These are phyloP conservation scores for Paradendryphiella salina DNA, from an alignment of 2,329 filamentous ascomycete genomes.

Conservation along the genomic window DNA sequence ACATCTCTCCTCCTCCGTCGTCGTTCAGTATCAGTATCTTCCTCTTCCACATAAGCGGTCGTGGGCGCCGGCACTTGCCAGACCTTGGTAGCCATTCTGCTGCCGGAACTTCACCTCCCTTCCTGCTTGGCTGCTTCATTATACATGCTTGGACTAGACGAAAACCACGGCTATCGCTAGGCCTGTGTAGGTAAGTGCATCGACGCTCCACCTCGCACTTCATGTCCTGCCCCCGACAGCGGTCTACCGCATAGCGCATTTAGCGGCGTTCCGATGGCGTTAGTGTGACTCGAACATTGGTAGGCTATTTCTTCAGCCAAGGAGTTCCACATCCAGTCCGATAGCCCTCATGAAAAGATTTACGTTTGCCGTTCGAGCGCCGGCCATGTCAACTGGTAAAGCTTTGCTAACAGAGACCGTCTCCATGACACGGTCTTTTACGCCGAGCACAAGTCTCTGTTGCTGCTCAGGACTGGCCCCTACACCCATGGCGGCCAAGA, in stretches of 20 bases:
- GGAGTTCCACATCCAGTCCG: slow-evolving; percentile 89
- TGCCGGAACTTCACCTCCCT: not conserved
- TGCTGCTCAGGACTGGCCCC: slow-evolving; percentile 93
- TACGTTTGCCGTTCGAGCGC: slow-evolving; percentile 83
- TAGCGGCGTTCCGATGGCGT: not conserved
- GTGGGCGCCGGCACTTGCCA: not conserved
- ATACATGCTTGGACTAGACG: not conserved
- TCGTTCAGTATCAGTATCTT: slow-evolving; percentile 19
- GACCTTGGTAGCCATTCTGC: not conserved
- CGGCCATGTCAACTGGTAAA: slow-evolving; percentile 81
- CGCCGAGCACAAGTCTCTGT: slow-evolving; percentile 87
- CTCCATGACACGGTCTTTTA: slow-evolving; percentile 97
- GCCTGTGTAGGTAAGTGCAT: not conserved
- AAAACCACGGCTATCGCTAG: not conserved
- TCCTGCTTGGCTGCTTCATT: not conserved
- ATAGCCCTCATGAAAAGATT: slow-evolving; percentile 99
- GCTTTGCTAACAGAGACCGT: slow-evolving; percentile 89
- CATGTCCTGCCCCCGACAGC: not conserved
- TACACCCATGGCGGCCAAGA: slow-evolving; percentile 91
- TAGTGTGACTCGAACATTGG: slow-evolving; percentile 4
- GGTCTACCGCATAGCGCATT: not conserved
- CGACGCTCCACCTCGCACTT: not conserved
- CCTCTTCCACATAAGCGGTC: slow-evolving; percentile 24
- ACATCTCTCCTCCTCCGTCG: not conserved
- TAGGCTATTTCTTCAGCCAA: slow-evolving; percentile 54